Evolutionary conservation across 2,329 filamentous ascomycete genomes (phyloP).

Genomic region (Aspergillus ustus): DNA sequence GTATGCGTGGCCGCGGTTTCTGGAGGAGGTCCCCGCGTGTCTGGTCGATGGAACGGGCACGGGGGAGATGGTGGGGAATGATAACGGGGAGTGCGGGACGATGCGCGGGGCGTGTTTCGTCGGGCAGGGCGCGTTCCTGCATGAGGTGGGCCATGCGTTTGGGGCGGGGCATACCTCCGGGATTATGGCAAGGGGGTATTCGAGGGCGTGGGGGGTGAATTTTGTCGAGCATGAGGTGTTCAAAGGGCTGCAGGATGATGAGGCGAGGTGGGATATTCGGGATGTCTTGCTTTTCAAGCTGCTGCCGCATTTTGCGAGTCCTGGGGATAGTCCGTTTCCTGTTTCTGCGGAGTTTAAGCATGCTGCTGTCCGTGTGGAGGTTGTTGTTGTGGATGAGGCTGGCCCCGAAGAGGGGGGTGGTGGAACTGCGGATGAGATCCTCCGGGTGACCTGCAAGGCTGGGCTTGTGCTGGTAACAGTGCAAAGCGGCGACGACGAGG

Average conservation of each 20-base stretch:
- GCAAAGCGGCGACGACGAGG: neutral
- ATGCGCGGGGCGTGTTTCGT: neutral
- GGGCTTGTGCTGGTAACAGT: neutral
- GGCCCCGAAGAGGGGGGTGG: neutral
- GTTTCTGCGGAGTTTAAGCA: neutral
- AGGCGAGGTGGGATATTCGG: conserved; percentile 2
- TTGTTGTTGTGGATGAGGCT: neutral
- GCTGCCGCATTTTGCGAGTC: neutral
- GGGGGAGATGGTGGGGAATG: neutral
- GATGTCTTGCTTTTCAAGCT: neutral
- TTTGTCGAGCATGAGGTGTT: neutral
- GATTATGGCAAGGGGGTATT: conserved; percentile 7
- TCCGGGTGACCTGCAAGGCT: neutral
- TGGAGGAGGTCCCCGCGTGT: conserved; percentile 1
- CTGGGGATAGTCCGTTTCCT: neutral
- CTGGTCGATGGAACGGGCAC: neutral
- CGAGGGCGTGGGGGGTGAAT: neutral
- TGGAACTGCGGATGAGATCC: neutral
- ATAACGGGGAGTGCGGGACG: neutral
- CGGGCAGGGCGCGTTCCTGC: conserved; percentile 2
- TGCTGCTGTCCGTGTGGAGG: neutral
- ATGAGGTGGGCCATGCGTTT: conserved; percentile 9
- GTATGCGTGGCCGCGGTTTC: conserved; percentile 4
- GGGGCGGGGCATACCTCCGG: neutral
- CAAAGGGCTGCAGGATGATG: neutral